Base-by-base conservation (phyloP, 495 filamentous ascomycete genomes). In the Daldinia loculata region DNA sequence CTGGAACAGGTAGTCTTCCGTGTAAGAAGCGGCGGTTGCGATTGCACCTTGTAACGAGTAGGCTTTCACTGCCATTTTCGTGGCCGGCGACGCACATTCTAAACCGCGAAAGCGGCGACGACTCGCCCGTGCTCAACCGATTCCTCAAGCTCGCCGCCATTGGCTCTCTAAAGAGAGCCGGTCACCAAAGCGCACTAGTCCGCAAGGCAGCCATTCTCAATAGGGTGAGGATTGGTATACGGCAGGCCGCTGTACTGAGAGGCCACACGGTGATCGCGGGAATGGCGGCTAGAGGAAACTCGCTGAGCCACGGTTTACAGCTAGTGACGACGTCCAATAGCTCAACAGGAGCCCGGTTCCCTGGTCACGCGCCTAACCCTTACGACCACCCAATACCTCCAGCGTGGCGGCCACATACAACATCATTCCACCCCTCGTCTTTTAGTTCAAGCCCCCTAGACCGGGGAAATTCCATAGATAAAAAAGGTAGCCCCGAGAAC, bases 1-100 rank as follows among this genome's bases (percentile, higher is more conserved):
- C 79, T 34, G 83, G 83, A 67, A 87, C 85, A 11, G 79, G 80
- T 4, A 70, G 67, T 0, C 61, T 84, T 17, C 69, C 82, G 36
- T 86, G 83, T 76, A 93, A 93, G 80, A 92, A 91, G 77, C 88
- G 91, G 27, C 84, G 90, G 8, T 74, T 93, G 15, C 84, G 88
- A 5, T 78, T 88, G 19, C 79, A 86, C 24, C 79, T 92, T 22
- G 85, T 92, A 67, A 93, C 91, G 4, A 92, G 89, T 4, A 83
- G 89, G 17, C 85, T 93, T 1, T 91, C 89, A 29, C 82, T 80
- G 51, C 91, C 90, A 1, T 93, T 88, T 74, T 90, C 90, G 1
- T 79, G 84, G 11, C 91, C 91, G 0, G 85, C 91, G 5, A 88
- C 89, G 22, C 88, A 92, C 75, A 89, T 92, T 60, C 80, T 89